A percentile compares a stretch with the other conserved stretches of the same genome.
Evolutionary conservation across 2,329 filamentous ascomycete genomes (phyloP).

Genomic region (Pyrenochaeta sp.): DNA sequence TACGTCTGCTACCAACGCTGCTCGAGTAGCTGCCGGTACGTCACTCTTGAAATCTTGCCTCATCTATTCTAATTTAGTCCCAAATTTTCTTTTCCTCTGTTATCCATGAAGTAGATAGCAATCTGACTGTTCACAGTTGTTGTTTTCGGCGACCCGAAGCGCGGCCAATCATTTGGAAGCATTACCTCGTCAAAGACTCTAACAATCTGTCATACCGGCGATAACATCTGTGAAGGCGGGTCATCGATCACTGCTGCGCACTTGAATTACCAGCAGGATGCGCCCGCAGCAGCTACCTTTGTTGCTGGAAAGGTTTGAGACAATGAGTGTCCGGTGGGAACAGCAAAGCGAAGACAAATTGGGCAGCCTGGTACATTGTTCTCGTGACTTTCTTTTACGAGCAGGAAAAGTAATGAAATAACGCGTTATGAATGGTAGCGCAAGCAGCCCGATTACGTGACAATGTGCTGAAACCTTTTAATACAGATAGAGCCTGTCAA

Average conservation of each 20-base stretch:
- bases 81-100: too few species aligned
- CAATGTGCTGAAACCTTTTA: too few species aligned
- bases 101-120: too few species aligned
- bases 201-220: slow-evolving; percentile 41
- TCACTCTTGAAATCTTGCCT: not conserved
- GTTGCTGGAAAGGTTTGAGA: slow-evolving; percentile 12
- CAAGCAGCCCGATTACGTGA: too few species aligned
- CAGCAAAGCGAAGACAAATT: too few species aligned
- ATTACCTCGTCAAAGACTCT: slow-evolving; percentile 31
- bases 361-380: too few species aligned
- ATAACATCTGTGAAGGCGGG: slow-evolving; percentile 36
- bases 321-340: too few species aligned
- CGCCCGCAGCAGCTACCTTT: slow-evolving; percentile 16
- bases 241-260: slow-evolving; percentile 16
- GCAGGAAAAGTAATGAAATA: too few species aligned
- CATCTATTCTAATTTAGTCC: too few species aligned
- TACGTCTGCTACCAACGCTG: slow-evolving; percentile 21
- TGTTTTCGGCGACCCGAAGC: slow-evolving; percentile 45
- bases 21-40: slow-evolving; percentile 23
- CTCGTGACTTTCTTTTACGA: too few species aligned
- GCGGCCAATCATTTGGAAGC: slow-evolving; percentile 33
- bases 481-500: too few species aligned
- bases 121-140: slow-evolving; percentile 22
- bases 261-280: slow-evolving; percentile 24
- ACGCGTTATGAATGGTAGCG: too few species aligned